Evolutionary conservation across 106 monocot species (phyloP), one percentile per base, ranked within the genome.

Genomic region (Narthecium ossifragum): DNA sequence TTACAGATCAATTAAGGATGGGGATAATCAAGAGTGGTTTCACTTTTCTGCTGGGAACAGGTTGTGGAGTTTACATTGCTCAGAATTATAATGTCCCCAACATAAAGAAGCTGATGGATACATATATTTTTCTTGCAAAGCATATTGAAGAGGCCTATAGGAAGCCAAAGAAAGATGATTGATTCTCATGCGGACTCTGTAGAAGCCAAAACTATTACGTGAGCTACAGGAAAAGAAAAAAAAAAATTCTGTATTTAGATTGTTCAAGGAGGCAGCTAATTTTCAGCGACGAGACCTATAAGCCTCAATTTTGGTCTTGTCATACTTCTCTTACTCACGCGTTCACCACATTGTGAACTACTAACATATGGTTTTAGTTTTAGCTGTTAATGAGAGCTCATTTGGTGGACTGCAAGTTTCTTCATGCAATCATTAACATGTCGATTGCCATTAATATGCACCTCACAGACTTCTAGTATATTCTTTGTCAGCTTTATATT

Each of bases 11-110:
- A 13, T 43, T 53, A 21, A 31, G 62, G 43, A 82, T 77, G 82
- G 77, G 73, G 34, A 27, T 82, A 26, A 65, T 82, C 27, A 61
- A 61, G 39, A 70, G 74, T 31, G 62, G 70, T 51, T 74, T 83
- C 58, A 47, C 59, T 33, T 83, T 78, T 46, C 30, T 78, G 31
- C 46, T 78, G 25, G 83, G 83, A 57, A 66, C 73, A 25, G 73
- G 82, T n/a, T 64, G 64, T 27, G 82, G 80, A 4, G 62, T 83
- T 32, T 73, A 77, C 38, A 30, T 74, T 52, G 82, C 73, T 29
- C 82, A 83, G 59, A 78, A 78, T 20, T 83, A 74, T 51, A 55
- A 78, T 61, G 63, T 74, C 25, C 83, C 78, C 12, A 66, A 74
- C 54, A 34, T 74, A 54, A 74, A 67, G 53, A 73, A 75, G 66